phyloP scores from a whole-genome alignment of 331 rosid species.

The Saraca asoca region DNA sequence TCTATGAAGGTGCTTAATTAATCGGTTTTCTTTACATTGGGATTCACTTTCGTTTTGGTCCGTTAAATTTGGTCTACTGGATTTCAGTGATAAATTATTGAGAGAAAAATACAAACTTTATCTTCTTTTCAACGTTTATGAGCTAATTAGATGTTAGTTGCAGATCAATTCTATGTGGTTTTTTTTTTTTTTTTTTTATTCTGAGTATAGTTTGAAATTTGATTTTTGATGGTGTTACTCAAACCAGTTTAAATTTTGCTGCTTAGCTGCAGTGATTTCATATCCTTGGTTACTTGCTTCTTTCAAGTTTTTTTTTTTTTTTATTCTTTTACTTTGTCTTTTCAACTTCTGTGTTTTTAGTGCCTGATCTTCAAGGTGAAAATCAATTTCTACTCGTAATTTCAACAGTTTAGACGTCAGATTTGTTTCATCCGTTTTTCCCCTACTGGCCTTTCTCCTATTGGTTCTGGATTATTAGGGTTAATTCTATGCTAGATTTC shows the following conservation, averaged over 20 bases:
- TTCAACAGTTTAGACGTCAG: conserved; percentile 17
- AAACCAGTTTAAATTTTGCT: conserved; percentile 14
- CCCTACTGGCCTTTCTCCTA: conserved; percentile 4
- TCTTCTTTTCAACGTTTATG: neutral
- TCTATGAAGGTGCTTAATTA: conserved; percentile 62
- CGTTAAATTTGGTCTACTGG: conserved; percentile 19
- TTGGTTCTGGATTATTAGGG: too few relatives aligned
- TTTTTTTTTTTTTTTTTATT: too few relatives aligned
- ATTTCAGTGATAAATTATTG: conserved; percentile 11
- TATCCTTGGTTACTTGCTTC: neutral
- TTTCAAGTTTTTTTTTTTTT: conserved; percentile 19
- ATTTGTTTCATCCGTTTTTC: conserved; percentile 30
- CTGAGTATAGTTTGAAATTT: conserved; percentile 23
- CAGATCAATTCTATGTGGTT: conserved; percentile 22
- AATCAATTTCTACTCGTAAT: neutral
- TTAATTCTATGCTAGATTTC: too few relatives aligned
- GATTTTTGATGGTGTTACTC: conserved; percentile 5
- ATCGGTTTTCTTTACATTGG: neutral
- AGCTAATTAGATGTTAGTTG: neutral
- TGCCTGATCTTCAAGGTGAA: conserved; percentile 25
- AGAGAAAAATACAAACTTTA: conserved; percentile 3
- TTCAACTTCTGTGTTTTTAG: neutral
- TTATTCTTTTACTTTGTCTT: conserved; percentile 26
- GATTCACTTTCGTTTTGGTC: conserved; percentile 8
- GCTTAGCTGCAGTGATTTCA: conserved; percentile 2